phyloP scores from a whole-genome alignment of 768 basidiomycete genomes.

The Termitomyces sp. region DNA sequence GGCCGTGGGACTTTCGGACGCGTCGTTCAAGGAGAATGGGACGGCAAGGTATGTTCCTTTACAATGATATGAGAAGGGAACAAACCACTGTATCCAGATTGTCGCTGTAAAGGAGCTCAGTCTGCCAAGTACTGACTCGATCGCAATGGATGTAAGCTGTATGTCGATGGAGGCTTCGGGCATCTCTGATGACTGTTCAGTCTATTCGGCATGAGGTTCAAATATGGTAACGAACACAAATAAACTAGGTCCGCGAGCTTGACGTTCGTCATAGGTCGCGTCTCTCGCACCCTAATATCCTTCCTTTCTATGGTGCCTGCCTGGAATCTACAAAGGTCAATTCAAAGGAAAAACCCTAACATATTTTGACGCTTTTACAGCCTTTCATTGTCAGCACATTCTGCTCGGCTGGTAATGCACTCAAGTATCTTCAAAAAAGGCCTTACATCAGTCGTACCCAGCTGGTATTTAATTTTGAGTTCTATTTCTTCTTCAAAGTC shows the following conservation, averaged over 20 bases:
- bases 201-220: conserved; percentile 34
- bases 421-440: conserved; percentile 4
- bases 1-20: conserved; percentile 22
- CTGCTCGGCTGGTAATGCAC: conserved; percentile 7
- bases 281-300: conserved; percentile 34
- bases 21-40: conserved; percentile 22
- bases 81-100: conserved; percentile 7
- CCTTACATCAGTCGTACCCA: conserved; percentile 2
- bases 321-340: conserved; percentile 29
- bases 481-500: not conserved
- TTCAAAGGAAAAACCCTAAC: too few relatives aligned
- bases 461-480: conserved; percentile 5
- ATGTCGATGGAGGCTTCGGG: not conserved
- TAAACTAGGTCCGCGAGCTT: not conserved
- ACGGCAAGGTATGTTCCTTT: conserved; percentile 12
- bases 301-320: conserved; percentile 44
- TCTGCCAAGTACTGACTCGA: conserved; percentile 4
- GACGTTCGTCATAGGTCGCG: conserved; percentile 24
- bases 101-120: conserved; percentile 26
- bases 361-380: not conserved
- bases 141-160: conserved; percentile 6
- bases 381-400: conserved; percentile 10
- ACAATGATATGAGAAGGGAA: not conserved
- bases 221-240: conserved; percentile 26
- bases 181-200: conserved; percentile 16